Evolutionary conservation across 192 early-diverging fungal genomes (phyloP).

Genomic region (Jimgerdemannia lactiflua): DNA sequence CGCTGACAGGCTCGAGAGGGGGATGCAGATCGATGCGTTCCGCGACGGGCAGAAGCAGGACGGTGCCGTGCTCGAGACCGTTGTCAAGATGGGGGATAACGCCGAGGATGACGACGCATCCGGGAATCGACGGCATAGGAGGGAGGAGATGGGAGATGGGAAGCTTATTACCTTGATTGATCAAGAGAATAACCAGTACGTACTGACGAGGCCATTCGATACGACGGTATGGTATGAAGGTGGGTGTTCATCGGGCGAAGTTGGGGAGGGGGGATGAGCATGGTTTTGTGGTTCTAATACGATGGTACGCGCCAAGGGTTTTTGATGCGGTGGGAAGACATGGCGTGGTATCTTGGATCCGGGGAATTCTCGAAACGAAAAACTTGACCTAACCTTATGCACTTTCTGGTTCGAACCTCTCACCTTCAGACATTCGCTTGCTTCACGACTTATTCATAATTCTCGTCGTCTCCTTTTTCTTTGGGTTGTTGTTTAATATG

Average conservation of each 20-base stretch:
- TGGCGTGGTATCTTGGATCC: background rate
- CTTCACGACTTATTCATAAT: slow-evolving; percentile 43
- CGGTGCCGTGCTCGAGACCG: slow-evolving; percentile 33
- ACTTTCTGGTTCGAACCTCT: background rate
- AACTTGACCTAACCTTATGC: too few species aligned
- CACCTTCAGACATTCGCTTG: slow-evolving; percentile 33
- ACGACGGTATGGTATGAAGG: slow-evolving; percentile 45
- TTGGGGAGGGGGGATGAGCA: too few species aligned
- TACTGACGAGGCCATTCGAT: slow-evolving; percentile 40
- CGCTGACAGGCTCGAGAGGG: slow-evolving; percentile 40
- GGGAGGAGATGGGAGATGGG: slow-evolving; percentile 20
- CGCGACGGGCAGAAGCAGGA: slow-evolving; percentile 13
- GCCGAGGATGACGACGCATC: slow-evolving; percentile 9
- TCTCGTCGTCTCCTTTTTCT: slow-evolving; percentile 30
- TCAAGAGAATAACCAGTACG: slow-evolving; percentile 53
- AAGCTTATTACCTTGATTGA: slow-evolving; percentile 42
- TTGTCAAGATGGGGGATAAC: slow-evolving; percentile 33
- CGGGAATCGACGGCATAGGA: slow-evolving; percentile 8
- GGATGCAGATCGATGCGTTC: slow-evolving; percentile 31
- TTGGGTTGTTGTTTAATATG: slow-evolving; percentile 34
- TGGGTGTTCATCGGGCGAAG: background rate
- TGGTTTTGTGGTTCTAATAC: background rate
- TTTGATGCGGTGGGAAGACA: background rate
- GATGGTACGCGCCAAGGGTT: too few species aligned
- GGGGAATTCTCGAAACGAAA: background rate